Conservation (phyloP, 805 yeast genomes). For the Saccharomyces eubayanus region DNA sequence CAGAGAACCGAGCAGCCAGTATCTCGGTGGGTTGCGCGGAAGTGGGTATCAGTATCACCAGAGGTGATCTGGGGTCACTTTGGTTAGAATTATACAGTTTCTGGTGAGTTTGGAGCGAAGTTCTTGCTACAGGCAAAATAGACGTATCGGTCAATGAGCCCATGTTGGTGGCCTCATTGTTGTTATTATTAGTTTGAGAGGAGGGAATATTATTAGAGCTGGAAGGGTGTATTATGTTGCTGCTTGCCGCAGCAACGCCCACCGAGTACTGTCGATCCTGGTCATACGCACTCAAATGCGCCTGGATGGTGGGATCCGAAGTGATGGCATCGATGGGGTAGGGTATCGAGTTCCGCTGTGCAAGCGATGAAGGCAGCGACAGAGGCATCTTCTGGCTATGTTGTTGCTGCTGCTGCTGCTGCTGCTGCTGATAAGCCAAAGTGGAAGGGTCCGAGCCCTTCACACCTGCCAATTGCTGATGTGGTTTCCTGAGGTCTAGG, state of each 20-base stretch:
- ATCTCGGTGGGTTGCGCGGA: slow-evolving; percentile 77
- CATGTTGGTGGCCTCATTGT: neutral
- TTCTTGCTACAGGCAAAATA: neutral
- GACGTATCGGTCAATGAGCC: neutral
- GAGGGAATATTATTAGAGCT: neutral
- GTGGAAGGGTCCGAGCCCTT: neutral
- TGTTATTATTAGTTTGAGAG: neutral
- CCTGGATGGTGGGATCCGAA: neutral
- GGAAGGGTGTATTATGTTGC: neutral
- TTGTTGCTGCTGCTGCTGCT: neutral
- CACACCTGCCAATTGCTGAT: neutral
- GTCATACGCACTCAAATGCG: neutral
- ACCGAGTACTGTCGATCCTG: neutral
- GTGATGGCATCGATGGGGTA: neutral
- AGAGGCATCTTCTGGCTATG: neutral
- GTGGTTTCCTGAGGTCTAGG: neutral
- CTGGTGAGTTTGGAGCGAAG: neutral
- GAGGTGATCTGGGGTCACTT: slow-evolving; percentile 42
- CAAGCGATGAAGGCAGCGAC: neutral
- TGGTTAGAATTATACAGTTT: slow-evolving; percentile 4
- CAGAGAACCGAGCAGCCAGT: slow-evolving; percentile 70
- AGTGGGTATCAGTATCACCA: slow-evolving; percentile 44
- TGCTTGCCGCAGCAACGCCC: neutral
- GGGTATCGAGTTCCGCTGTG: neutral
- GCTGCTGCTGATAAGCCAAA: neutral